Base-by-base conservation (phyloP, 768 basidiomycete genomes). In the Candolleomyces aberdarensis region DNA sequence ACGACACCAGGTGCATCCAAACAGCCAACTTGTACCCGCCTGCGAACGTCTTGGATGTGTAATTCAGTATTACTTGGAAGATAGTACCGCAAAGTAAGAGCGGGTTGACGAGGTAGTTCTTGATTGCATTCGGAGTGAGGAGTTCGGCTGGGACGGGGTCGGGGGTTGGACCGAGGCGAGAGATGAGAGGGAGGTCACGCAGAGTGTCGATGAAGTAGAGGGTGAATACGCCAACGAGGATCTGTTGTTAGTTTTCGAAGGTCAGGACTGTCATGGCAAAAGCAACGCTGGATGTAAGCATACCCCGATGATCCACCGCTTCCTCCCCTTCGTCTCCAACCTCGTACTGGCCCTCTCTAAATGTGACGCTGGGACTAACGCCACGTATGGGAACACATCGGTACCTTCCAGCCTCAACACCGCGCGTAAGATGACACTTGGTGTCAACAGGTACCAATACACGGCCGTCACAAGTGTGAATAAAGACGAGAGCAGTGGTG, bases 321-420 rank as follows among this genome's bases (percentile, higher is more conserved):
- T 15, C 11, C 55, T 22, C 2, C 56, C 20, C 22, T 36, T 52
- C 0, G 47, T 31, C 43, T 72, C 70, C 41, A 65, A 17, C 36
- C 67, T 60, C 31, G 64, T 59, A 43, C 74, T 76, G 11, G 69
- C 63, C 29, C 74, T 64, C 63, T 78, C 76, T 43, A 46, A 60
- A 44, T 76, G 72, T 3, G 70, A 49, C 22, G 48, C 48, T 17
- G 48, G 48, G 15, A 49, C 20, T 73, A 19, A 66, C 64, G 17
- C 59, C 63, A 5, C 49, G 61, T 20, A 66, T 54, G n/a, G 59
- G 58, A 2, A 72, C 13, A 7, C 62, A 62, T 7, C 71, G 74
- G 29, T 49, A 36, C 72, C 59, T n/a, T 72, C 67, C 5, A 69
- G 47, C 10, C 70, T 65, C 19, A 62, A 51, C 15, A 74, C 51